Evolutionary conservation across 1,284 basidiomycete genomes (phyloP).

Genomic region (Irpex sp.): DNA sequence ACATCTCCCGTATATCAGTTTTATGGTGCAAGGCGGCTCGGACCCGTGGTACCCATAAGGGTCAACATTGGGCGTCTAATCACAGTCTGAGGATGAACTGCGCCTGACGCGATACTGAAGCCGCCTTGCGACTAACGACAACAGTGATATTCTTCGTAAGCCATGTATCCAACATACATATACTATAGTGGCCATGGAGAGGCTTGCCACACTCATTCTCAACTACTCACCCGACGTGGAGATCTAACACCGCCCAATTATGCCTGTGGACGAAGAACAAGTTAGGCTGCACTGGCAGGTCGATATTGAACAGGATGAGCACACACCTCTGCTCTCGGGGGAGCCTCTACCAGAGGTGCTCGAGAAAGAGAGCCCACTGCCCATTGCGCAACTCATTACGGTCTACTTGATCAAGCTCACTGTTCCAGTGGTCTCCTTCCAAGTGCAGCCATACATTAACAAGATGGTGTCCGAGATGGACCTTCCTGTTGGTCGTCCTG

Average conservation of each 20-base stretch:
- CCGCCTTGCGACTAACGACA: not conserved
- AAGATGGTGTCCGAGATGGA: slow-evolving; percentile 28
- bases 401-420: slow-evolving; percentile 30
- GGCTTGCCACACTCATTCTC: not conserved
- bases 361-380: slow-evolving; percentile 18
- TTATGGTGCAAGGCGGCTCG: no score
- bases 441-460: slow-evolving; percentile 35
- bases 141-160: not conserved
- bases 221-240: not conserved
- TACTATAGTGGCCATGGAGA: not conserved
- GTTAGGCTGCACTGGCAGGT: not conserved
- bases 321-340: not conserved
- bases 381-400: slow-evolving; percentile 25
- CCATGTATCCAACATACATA: not conserved
- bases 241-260: not conserved
- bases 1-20: no score
- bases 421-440: slow-evolving; percentile 25
- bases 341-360: not conserved
- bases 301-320: not conserved
- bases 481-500: slow-evolving; percentile 5
- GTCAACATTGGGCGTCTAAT: not conserved
- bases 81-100: not conserved
- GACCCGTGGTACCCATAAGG: not conserved
- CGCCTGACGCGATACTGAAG: not conserved
- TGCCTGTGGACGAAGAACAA: not conserved